Percentiles rank a stretch among this genome's conserved stretches.
Evolutionary conservation across 2,329 filamentous ascomycete genomes (phyloP).

Genomic region (Phaeosphaeria sp.): DNA sequence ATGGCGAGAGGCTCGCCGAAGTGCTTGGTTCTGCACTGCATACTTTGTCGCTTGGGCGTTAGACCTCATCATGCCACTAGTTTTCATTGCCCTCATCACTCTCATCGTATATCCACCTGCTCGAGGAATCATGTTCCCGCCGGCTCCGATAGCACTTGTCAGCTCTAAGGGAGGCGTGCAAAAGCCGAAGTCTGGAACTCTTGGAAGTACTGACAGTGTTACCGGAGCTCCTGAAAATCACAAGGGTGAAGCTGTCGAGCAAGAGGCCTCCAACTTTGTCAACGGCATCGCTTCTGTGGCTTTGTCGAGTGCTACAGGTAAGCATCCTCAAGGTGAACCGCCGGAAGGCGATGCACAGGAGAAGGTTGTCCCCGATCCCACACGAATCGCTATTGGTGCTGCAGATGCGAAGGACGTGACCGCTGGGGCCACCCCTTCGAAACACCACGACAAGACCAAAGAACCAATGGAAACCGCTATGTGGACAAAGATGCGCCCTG

Average conservation of each 20-base stretch:
- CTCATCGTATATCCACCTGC: constrained; percentile 71
- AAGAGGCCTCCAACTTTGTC: constrained; percentile 82
- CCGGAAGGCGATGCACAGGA: constrained; percentile 50
- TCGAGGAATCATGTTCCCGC: constrained; percentile 73
- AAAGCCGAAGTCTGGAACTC: constrained; percentile 75
- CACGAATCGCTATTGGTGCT: constrained; percentile 60
- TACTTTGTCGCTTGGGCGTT: constrained; percentile 73
- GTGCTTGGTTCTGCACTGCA: constrained; percentile 67
- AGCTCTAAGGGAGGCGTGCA: constrained; percentile 74
- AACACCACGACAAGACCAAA: constrained; percentile 76
- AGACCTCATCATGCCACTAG: constrained; percentile 71
- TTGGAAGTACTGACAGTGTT: constrained; percentile 77
- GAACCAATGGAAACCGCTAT: constrained; percentile 77
- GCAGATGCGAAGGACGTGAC: constrained; percentile 62
- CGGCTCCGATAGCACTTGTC: constrained; percentile 77
- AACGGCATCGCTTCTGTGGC: constrained; percentile 75
- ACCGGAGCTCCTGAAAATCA: constrained; percentile 85
- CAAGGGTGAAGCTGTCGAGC: constrained; percentile 82
- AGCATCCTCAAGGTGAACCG: constrained; percentile 72
- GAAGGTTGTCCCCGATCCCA: constrained; percentile 67
- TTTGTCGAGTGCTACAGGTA: constrained; percentile 76
- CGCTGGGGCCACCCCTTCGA: constrained; percentile 57
- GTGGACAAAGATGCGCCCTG: constrained; percentile 75
- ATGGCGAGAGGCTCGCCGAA: constrained; percentile 76
- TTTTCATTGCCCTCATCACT: constrained; percentile 65